These are phyloP conservation scores for Elaeis oleifera DNA, from an alignment of 202 grass and related monocot species.

Conservation along the genomic window DNA sequence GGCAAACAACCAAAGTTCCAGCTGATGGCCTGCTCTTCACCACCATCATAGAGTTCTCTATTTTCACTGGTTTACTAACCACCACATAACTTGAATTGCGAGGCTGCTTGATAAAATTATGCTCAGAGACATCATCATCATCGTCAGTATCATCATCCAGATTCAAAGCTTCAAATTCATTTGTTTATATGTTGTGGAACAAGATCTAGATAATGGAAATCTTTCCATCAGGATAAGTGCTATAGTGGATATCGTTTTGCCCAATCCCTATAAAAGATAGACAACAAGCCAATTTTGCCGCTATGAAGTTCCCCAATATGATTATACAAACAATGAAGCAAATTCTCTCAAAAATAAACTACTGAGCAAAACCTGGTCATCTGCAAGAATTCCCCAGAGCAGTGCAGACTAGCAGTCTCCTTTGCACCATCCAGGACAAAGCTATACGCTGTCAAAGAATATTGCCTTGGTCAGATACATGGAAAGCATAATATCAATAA, in stretches of 20 bases:
- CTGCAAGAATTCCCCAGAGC: conserved; percentile 98
- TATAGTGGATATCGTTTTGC: conserved; percentile 92
- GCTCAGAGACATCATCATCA: conserved; percentile 33
- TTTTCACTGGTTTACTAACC: conserved; percentile 30
- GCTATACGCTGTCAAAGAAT: conserved; percentile 70
- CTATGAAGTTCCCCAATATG: no score
- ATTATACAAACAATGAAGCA: no score
- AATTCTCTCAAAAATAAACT: neutral
- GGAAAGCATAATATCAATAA: neutral
- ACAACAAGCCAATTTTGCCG: no score
- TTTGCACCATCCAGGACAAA: conserved; percentile 96
- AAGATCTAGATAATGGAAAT: conserved; percentile 35
- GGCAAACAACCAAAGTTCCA: conserved; percentile 96
- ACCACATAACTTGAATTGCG: conserved; percentile 22
- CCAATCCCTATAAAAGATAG: conserved; percentile 76
- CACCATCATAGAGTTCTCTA: conserved; percentile 31
- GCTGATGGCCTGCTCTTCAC: conserved; percentile 72
- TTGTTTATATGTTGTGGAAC: conserved; percentile 32
- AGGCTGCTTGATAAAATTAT: conserved; percentile 32
- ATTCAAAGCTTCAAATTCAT: conserved; percentile 70
- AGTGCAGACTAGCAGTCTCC: conserved; percentile 56
- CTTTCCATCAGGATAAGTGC: conserved; percentile 90
- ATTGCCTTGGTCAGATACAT: conserved; percentile 15
- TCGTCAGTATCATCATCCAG: conserved; percentile 70
- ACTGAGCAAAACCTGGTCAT: conserved; percentile 65